These are phyloP conservation scores for Gracilariopsis chorda DNA, from an alignment of 23 red algal species.

Conservation along the genomic window DNA sequence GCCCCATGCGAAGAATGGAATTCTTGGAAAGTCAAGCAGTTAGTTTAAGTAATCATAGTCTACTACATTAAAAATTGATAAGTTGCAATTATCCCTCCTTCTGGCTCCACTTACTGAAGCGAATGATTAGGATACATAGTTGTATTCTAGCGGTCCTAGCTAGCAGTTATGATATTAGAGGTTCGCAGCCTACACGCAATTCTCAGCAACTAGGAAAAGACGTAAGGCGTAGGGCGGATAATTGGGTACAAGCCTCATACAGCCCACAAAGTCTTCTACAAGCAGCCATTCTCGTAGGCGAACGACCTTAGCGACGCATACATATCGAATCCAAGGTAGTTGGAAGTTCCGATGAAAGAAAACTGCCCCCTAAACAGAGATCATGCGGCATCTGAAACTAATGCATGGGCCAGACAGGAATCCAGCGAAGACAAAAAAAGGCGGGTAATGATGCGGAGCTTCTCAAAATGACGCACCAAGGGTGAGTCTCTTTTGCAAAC, in stretches of 20 bases:
- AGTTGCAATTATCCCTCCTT: too few species aligned
- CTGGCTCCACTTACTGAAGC: too few species aligned
- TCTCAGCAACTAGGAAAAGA: constrained; percentile 43
- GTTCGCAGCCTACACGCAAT: constrained; percentile 56
- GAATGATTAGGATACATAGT: too few species aligned
- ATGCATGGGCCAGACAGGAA: constrained; percentile 70
- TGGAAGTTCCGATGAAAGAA: constrained; percentile 60
- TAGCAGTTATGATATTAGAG: constrained; percentile 54
- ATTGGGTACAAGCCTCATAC: constrained; percentile 68
- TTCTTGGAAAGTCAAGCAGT: too few species aligned
- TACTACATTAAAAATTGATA: too few species aligned
- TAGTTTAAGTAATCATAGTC: too few species aligned
- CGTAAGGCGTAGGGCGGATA: constrained; percentile 59
- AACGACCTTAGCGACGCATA: constrained; percentile 56
- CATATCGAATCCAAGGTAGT: constrained; percentile 67
- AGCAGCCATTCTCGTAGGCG: constrained; percentile 41
- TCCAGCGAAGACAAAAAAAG: constrained; percentile 75
- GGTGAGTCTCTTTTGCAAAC: constrained; percentile 55
- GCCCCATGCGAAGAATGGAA: too few species aligned
- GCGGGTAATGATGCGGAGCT: constrained; percentile 43
- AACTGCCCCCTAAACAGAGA: constrained; percentile 59
- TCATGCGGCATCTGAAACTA: constrained; percentile 66
- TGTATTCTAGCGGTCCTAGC: constrained; percentile 36
- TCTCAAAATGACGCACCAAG: constrained; percentile 53
- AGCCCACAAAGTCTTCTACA: constrained; percentile 40